Evolutionary conservation across 2,329 filamentous ascomycete species (phyloP).

Genomic region (Colletotrichum aenigma): DNA sequence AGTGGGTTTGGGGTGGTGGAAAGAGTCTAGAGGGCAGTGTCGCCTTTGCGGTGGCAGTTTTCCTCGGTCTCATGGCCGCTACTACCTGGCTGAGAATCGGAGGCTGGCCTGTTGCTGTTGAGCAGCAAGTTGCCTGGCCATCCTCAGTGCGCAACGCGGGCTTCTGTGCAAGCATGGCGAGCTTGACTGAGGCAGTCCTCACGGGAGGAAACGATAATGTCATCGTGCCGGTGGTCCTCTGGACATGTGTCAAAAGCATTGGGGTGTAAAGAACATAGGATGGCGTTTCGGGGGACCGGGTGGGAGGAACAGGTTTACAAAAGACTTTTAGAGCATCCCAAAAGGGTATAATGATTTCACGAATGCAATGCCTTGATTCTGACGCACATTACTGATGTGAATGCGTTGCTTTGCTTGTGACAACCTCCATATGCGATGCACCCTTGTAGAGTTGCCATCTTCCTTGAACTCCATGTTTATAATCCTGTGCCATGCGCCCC

Average conservation of each 20-base stretch:
- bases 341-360: constrained; percentile 1
- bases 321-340: constrained; percentile 4
- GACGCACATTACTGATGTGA: background rate
- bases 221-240: constrained; percentile 89
- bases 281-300: background rate
- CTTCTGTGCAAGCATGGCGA: constrained; percentile 79
- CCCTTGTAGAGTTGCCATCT: background rate
- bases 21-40: constrained; percentile 90
- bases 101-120: constrained; percentile 76
- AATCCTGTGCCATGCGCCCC: background rate
- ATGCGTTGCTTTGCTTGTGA: background rate
- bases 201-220: constrained; percentile 99
- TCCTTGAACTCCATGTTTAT: background rate
- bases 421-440: background rate
- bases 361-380: background rate
- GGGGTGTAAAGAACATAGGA: constrained; percentile 47
- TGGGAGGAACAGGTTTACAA: background rate
- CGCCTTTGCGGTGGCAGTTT: constrained; percentile 84
- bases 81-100: constrained; percentile 78
- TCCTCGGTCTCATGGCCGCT: constrained; percentile 71
- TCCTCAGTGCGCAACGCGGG: constrained; percentile 71
- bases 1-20: constrained; percentile 96
- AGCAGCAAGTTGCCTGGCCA: constrained; percentile 60
- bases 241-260: constrained; percentile 86
- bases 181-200: constrained; percentile 91